These are phyloP conservation scores for Carex cristatella DNA, from an alignment of 176 grass and related monocot species.

Conservation along the genomic window DNA sequence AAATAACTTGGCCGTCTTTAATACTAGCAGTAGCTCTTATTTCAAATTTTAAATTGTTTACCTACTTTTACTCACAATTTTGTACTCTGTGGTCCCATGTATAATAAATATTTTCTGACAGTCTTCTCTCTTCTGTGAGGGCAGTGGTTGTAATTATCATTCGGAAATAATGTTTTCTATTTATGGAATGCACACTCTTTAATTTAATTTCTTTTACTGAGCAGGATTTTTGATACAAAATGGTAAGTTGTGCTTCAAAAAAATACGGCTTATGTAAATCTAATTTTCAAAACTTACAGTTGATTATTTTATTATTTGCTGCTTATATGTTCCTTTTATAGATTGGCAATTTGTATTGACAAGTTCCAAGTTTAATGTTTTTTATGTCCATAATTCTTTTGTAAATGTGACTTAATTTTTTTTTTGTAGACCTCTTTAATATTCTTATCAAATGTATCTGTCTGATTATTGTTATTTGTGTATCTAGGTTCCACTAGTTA, in stretches of 20 bases:
- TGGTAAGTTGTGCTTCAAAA: not conserved
- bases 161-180: conserved; percentile 6
- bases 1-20: not conserved
- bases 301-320: not conserved
- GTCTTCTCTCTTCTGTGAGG: not conserved
- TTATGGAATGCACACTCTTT: not conserved
- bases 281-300: not conserved
- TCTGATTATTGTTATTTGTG: not conserved
- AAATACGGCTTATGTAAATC: not conserved
- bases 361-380: not conserved
- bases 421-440: not conserved
- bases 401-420: not conserved
- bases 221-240: not conserved
- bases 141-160: conserved; percentile 12
- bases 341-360: not conserved
- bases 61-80: not conserved
- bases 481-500: not conserved
- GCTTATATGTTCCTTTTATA: not conserved
- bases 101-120: conserved; percentile 18
- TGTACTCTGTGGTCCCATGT: conserved; percentile 15
- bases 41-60: conserved; percentile 8
- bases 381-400: not conserved
- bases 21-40: not conserved
- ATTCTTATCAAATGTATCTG: not conserved
- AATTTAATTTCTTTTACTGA: not conserved